phyloP scores from a whole-genome alignment of 148 eudicot species.

The Polygonum maritimum region DNA sequence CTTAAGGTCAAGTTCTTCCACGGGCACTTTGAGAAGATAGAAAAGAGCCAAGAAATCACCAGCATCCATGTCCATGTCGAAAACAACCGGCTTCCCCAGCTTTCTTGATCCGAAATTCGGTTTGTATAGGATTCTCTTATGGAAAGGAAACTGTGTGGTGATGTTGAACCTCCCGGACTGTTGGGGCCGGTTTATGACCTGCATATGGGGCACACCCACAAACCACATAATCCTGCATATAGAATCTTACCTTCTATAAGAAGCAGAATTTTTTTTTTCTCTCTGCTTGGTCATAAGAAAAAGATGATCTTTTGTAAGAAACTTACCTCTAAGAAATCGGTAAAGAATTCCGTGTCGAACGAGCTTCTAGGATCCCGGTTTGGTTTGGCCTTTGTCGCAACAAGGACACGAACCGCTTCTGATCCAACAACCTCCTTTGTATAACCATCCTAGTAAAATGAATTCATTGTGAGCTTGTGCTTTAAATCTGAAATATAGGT shows the following conservation, averaged over 20 bases:
- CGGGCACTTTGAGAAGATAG: constrained; percentile 77
- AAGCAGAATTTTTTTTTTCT: constrained; percentile 7
- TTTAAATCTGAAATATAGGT: neutral
- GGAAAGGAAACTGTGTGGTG: constrained; percentile 55
- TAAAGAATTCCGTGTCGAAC: constrained; percentile 42
- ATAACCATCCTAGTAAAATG: constrained; percentile 55
- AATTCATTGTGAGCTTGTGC: neutral
- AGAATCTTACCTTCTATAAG: constrained; percentile 2
- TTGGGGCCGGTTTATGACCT: constrained; percentile 59
- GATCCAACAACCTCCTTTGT: constrained; percentile 46
- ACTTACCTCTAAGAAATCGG: constrained; percentile 65
- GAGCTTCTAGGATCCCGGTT: constrained; percentile 34
- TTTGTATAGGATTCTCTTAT: constrained; percentile 34
- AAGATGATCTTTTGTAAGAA: neutral
- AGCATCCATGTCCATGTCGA: constrained; percentile 94
- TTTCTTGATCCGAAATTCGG: constrained; percentile 39
- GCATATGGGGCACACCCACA: constrained; percentile 14
- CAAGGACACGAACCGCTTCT: constrained; percentile 51
- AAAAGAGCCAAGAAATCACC: constrained; percentile 80
- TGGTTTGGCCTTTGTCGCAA: constrained; percentile 68
- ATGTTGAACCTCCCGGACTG: constrained; percentile 72
- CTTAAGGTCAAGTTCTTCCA: constrained; percentile 55
- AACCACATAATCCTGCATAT: constrained; percentile 11
- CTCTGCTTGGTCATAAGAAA: neutral
- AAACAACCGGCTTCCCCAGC: constrained; percentile 54